Evolutionary conservation across 2,329 filamentous ascomycete species (phyloP).

Genomic region (Leptographium wingfieldii): DNA sequence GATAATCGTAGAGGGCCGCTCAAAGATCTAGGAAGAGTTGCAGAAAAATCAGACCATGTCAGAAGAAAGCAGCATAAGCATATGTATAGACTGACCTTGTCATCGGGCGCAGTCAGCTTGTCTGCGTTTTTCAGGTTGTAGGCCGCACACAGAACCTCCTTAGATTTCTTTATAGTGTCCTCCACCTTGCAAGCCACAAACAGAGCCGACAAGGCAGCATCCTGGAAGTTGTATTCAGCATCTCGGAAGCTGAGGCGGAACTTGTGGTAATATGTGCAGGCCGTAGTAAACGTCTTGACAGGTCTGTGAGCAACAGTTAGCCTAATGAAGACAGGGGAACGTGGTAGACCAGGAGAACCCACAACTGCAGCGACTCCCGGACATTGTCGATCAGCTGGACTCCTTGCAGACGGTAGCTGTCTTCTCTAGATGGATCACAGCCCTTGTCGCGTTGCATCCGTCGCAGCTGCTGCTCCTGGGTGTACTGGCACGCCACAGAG

Average conservation of each 20-base stretch:
- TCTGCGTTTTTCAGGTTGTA: slow-evolving; percentile 67
- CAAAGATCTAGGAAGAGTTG: slow-evolving; percentile 51
- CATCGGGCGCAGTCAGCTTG: slow-evolving; percentile 64
- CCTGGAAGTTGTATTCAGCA: slow-evolving; percentile 71
- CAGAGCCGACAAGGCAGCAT: slow-evolving; percentile 76
- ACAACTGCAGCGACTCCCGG: slow-evolving; percentile 67
- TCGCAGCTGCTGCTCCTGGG: slow-evolving; percentile 70
- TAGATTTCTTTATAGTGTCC: slow-evolving; percentile 93
- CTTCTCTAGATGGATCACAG: slow-evolving; percentile 66
- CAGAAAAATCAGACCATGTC: background rate
- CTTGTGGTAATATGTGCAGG: slow-evolving; percentile 85
- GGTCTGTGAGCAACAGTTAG: slow-evolving; percentile 40
- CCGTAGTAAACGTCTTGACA: slow-evolving; percentile 82
- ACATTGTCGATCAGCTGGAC: slow-evolving; percentile 83
- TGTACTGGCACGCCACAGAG: slow-evolving; percentile 52
- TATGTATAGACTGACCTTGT: slow-evolving; percentile 46
- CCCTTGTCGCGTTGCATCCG: slow-evolving; percentile 56
- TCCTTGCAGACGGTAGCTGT: slow-evolving; percentile 69
- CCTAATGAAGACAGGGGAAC: background rate
- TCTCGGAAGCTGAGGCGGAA: slow-evolving; percentile 81
- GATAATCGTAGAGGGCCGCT: slow-evolving; percentile 63
- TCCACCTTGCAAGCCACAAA: slow-evolving; percentile 96
- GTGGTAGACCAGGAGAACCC: slow-evolving; percentile 22
- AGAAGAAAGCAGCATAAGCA: background rate
- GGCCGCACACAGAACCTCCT: slow-evolving; percentile 80